Percentiles rank a stretch among this genome's conserved stretches.
These are phyloP conservation scores for Stagonosporopsis chrysanthemi DNA, from an alignment of 2,329 filamentous ascomycete species.

Conservation along the genomic window DNA sequence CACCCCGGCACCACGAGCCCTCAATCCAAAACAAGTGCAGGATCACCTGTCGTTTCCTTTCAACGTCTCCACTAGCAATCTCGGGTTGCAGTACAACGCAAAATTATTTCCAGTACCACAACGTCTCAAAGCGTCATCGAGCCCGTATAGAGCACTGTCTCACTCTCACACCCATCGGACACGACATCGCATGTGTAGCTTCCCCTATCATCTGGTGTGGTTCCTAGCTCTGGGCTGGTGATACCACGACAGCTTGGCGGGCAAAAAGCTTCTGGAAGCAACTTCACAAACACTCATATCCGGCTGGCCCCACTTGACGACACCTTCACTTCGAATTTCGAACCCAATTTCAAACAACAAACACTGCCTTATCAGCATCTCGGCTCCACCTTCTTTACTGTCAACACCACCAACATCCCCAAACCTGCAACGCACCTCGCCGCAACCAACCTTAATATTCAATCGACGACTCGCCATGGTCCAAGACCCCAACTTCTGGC, in stretches of 20 bases:
- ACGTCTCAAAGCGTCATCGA: slow-evolving; percentile 2
- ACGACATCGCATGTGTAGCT: slow-evolving; percentile 8
- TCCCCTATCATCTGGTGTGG: neutral
- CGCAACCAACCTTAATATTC: neutral
- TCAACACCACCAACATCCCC: slow-evolving; percentile 1
- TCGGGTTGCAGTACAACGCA: slow-evolving; percentile 27
- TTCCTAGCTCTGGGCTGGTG: slow-evolving; percentile 7
- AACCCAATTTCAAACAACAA: neutral
- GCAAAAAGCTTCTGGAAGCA: neutral
- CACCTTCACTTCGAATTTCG: slow-evolving; percentile 8
- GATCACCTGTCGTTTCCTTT: slow-evolving; percentile 15
- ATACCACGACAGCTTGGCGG: slow-evolving; percentile 16
- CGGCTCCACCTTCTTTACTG: neutral
- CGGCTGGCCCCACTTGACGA: slow-evolving; percentile 13
- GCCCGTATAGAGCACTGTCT: slow-evolving; percentile 2
- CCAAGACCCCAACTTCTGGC: slow-evolving; percentile 67
- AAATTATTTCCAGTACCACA: slow-evolving; percentile 21
- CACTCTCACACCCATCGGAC: slow-evolving; percentile 4
- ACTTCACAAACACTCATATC: slow-evolving; percentile 11
- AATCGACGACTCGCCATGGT: slow-evolving; percentile 54
- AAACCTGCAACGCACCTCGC: neutral
- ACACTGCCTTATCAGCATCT: neutral
- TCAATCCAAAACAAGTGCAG: slow-evolving; percentile 20
- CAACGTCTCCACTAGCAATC: slow-evolving; percentile 25
- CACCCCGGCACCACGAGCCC: slow-evolving; percentile 10